Percentiles rank a stretch among this genome's conserved stretches.
phyloP scores from a whole-genome alignment of 306 rosid species.

The Rosa chinensis region DNA sequence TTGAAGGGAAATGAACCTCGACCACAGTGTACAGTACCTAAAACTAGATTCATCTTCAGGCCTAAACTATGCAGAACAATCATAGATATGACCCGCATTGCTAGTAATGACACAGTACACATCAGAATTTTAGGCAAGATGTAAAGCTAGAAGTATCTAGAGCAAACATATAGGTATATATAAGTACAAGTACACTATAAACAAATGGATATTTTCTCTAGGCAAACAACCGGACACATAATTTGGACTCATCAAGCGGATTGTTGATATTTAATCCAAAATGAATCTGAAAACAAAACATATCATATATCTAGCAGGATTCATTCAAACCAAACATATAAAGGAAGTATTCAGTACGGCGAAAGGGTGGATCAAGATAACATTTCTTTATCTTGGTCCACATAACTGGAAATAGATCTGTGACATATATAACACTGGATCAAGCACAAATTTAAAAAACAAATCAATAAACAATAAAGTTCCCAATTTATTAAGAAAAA shows the following conservation, averaged over 20 bases:
- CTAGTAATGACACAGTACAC: not conserved
- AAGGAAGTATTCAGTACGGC: not conserved
- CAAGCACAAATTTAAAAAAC: slow-evolving; percentile 22
- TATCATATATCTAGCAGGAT: not conserved
- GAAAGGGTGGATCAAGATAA: not conserved
- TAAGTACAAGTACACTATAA: not conserved
- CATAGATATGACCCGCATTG: not conserved
- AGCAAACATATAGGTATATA: not conserved
- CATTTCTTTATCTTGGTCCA: slow-evolving; percentile 18
- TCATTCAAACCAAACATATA: not conserved
- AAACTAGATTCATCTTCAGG: not conserved
- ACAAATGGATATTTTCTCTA: not conserved
- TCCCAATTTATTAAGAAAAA: slow-evolving; percentile 49
- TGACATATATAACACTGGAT: slow-evolving; percentile 16
- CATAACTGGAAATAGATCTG: slow-evolving; percentile 18
- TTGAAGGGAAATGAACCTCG: not conserved
- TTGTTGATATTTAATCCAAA: not conserved
- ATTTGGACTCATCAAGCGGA: not conserved
- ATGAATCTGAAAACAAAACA: not conserved
- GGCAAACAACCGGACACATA: not conserved
- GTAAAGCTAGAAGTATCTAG: not conserved
- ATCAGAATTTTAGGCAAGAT: not conserved
- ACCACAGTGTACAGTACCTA: not conserved
- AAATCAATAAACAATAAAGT: slow-evolving; percentile 38
- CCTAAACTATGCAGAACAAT: not conserved